Base-by-base conservation (phyloP, 2,329 filamentous ascomycete species). In the Microdochium nivale region DNA sequence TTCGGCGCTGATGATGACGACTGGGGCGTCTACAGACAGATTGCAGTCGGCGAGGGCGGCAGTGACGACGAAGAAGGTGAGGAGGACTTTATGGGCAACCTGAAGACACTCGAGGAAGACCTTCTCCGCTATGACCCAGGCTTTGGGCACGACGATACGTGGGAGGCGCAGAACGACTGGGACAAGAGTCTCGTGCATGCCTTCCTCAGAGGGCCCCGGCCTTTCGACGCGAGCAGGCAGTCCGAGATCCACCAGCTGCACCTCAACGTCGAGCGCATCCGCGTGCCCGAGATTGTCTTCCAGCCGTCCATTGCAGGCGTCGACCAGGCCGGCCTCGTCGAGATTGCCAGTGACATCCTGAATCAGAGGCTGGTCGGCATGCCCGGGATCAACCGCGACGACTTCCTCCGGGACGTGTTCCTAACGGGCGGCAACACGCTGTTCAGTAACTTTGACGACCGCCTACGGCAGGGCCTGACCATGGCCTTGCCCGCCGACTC, bases 1-100 rank as follows among this genome's bases (percentile, higher is more conserved):
- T 99, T 99, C 64, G 94, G 94, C 52, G 91, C 91, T 49, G 92
- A 99, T 67, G 94, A 99, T 63, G 91, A 95, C 52, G 94, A 99
- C 67, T 99, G 94, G 94, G 90, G 90, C 53, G 90, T 99, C 14
- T 99, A 99, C 69, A 86, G 94, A 50, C 89, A 89, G 40, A 95
- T 97, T 52, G 88, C 90, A 2, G 90, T 88, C 1, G 90, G 90
- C 49, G 86, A 84, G 74, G 80, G 81, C 16, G 77, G 77, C 51
- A 89, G 87, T 63, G 89, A 94, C 55, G 91, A 96, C 58, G 88
- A 92, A 61, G 90, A 95, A 49, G 91, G 95, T 65, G 92, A 97
- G 65, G 88, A 92, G 67, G 92, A 97, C 62, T 79, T 96, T 0
- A 79, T 81, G 52, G 81, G 78, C 4, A 80, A 78, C 52, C 79